Evolutionary conservation across 2,329 filamentous ascomycete species (phyloP).

Genomic region (Elsinoe fawcettii): DNA sequence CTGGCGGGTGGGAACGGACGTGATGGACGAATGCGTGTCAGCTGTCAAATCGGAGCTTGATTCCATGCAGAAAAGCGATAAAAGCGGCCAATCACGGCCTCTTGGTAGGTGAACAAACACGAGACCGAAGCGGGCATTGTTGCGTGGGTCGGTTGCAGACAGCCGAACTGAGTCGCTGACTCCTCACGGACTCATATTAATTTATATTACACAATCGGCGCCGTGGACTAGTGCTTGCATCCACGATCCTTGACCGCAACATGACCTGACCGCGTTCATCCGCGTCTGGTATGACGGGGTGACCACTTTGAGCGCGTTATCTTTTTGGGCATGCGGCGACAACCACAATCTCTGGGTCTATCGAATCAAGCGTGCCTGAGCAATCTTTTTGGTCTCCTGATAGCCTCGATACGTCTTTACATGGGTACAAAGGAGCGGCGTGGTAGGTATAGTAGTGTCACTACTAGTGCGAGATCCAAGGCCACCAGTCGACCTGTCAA

Average conservation of each 20-base stretch:
- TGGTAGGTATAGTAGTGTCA: background rate
- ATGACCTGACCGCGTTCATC: background rate
- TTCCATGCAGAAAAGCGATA: slow-evolving; percentile 25
- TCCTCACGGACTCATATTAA: slow-evolving; percentile 9
- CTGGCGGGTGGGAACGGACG: slow-evolving; percentile 67
- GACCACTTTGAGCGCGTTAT: background rate
- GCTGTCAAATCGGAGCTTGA: slow-evolving; percentile 53
- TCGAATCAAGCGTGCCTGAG: background rate
- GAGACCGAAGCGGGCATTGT: background rate
- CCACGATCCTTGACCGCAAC: background rate
- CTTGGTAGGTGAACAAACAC: background rate
- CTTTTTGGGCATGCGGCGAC: background rate
- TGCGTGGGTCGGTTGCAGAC: background rate
- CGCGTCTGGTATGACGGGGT: background rate
- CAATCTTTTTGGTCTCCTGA: background rate
- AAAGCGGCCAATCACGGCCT: slow-evolving; percentile 12
- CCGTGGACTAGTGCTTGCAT: slow-evolving; percentile 6
- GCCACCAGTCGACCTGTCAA: slow-evolving; percentile 6
- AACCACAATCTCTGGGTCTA: background rate
- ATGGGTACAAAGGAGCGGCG: slow-evolving; percentile 1
- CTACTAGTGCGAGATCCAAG: background rate
- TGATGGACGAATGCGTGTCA: slow-evolving; percentile 56
- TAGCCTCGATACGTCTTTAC: background rate
- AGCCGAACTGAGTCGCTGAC: slow-evolving; percentile 7
- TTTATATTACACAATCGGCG: slow-evolving; percentile 11